Conservation (phyloP, 2,329 filamentous ascomycete genomes). For the Diaporthe citrichinensis region DNA sequence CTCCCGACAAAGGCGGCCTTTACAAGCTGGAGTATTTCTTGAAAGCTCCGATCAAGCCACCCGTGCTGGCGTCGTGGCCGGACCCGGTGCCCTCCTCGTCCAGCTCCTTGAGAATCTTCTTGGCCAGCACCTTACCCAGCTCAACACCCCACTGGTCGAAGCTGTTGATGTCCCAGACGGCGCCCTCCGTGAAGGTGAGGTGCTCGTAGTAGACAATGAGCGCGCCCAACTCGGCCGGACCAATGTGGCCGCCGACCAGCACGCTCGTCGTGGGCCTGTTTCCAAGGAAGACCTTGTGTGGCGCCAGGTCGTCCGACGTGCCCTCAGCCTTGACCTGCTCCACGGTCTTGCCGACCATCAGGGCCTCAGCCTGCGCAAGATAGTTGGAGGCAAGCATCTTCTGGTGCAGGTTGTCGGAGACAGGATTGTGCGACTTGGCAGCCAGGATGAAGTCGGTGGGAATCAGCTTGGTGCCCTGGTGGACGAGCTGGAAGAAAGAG, state of each 20-base stretch:
- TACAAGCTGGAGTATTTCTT: slow-evolving; percentile 78
- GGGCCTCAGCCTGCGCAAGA: slow-evolving; percentile 88
- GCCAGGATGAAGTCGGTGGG: slow-evolving; percentile 98
- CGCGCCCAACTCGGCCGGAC: slow-evolving; percentile 91
- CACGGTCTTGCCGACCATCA: slow-evolving; percentile 91
- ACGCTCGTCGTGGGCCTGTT: slow-evolving; percentile 98
- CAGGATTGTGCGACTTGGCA: slow-evolving; percentile 95
- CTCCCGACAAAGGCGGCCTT: neutral
- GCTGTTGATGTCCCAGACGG: slow-evolving; percentile 99
- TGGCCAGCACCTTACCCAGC: slow-evolving; percentile 95
- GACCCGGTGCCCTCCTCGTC: slow-evolving; percentile 80
- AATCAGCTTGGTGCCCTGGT: slow-evolving; percentile 99
- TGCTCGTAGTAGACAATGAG: slow-evolving; percentile 99
- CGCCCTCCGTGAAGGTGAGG: slow-evolving; percentile 96
- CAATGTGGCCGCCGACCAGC: slow-evolving; percentile 90
- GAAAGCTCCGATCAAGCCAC: slow-evolving; percentile 90
- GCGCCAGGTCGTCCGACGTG: slow-evolving; percentile 80
- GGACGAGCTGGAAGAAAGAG: slow-evolving; percentile 99
- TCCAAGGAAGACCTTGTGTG: slow-evolving; percentile 99
- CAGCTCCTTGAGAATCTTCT: slow-evolving; percentile 89
- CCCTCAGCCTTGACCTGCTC: slow-evolving; percentile 85
- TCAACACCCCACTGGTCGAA: slow-evolving; percentile 99
- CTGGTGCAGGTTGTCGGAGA: slow-evolving; percentile 93
- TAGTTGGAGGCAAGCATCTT: slow-evolving; percentile 96
- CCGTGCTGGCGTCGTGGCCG: slow-evolving; percentile 89